Evolutionary conservation across 208 protist genomes (phyloP), one percentile per base, ranked within the genome.

Genomic region (Leishmania amazonensis): DNA sequence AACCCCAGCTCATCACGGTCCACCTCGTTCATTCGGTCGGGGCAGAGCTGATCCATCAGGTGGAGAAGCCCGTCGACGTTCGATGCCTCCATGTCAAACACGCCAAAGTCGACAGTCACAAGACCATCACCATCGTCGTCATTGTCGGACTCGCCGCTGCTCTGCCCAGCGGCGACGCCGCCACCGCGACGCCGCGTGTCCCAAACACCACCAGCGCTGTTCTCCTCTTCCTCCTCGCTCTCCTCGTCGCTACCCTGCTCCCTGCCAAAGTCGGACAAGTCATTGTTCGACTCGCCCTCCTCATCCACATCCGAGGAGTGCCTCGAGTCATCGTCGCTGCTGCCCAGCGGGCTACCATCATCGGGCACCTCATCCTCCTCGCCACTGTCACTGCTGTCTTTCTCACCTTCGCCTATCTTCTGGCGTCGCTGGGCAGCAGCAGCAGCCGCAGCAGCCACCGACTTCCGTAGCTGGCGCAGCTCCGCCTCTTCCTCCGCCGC

Each of bases 41-140:
- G 95, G 74, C 88, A 94, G 35, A 97, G 81, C 78, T 97, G 93
- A 54, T 96, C 95, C 79, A 97, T 94, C 49, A 98, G 84, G 75
- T 98, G 93, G 80, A 95, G 93, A 15, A 94, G 62, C 1, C 90
- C 90, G 76, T 95, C 87, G 2, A 96, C 80, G 86, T 98, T 83
- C 0, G 84, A 83, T 75, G 15, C 21, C 78, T 86, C 78, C 92
- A 98, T 96, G 78, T 96, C 93, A 75, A 91, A 96, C 58, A 96
- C 95, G n/a, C 93, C 95, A 88, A 98, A 98, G 78, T 97, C 93
- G 4, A 98, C 92, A 62, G 90, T 91, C 35, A 97, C 89, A 9
- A 90, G 77, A 68, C 81, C 87, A 54, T 67, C 85, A 11, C 87
- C 78, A 15, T 86, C 85, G 15, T 82, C 84, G n/a, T 88, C 81